Evolutionary conservation across 2,329 filamentous ascomycete genomes (phyloP).

Genomic region (Colletotrichum chlorophyti): DNA sequence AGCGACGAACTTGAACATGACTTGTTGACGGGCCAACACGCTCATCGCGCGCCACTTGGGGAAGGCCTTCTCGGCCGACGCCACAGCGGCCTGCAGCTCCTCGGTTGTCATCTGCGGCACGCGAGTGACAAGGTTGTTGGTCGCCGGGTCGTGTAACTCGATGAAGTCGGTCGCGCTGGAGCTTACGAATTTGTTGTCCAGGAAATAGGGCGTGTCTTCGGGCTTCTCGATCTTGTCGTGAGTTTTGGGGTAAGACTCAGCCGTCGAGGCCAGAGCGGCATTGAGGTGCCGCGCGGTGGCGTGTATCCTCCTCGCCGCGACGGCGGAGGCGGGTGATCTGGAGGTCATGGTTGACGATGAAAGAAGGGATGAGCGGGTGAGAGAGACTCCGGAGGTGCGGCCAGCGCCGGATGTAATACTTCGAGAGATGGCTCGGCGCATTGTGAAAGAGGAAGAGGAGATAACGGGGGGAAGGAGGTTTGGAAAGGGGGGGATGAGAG

Average conservation of each 20-base stretch:
- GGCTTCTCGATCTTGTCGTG: constrained; percentile 75
- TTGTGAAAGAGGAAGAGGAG: constrained; percentile 35
- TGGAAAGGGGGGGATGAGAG: background rate
- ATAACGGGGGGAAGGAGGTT: background rate
- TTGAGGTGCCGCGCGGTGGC: constrained; percentile 63
- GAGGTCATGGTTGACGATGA: constrained; percentile 32
- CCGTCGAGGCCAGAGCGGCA: constrained; percentile 60
- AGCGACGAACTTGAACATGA: constrained; percentile 86
- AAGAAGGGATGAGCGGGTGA: constrained; percentile 34
- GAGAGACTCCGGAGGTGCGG: constrained; percentile 38
- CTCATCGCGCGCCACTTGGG: constrained; percentile 75
- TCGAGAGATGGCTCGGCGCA: constrained; percentile 55
- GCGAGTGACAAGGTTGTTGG: constrained; percentile 83
- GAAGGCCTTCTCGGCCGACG: constrained; percentile 78
- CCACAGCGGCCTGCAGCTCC: constrained; percentile 78
- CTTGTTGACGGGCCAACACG: constrained; percentile 77
- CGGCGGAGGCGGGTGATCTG: constrained; percentile 34
- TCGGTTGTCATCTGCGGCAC: constrained; percentile 82
- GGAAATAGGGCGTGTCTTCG: constrained; percentile 78
- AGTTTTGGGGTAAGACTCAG: constrained; percentile 70
- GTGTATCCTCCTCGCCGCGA: constrained; percentile 61
- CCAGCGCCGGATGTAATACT: constrained; percentile 44
- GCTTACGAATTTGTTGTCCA: constrained; percentile 79
- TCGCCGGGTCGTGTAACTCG: constrained; percentile 82
- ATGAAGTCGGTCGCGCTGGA: constrained; percentile 77